phyloP scores from a whole-genome alignment of 2,329 filamentous ascomycete genomes.

The Colletotrichum costaricense region DNA sequence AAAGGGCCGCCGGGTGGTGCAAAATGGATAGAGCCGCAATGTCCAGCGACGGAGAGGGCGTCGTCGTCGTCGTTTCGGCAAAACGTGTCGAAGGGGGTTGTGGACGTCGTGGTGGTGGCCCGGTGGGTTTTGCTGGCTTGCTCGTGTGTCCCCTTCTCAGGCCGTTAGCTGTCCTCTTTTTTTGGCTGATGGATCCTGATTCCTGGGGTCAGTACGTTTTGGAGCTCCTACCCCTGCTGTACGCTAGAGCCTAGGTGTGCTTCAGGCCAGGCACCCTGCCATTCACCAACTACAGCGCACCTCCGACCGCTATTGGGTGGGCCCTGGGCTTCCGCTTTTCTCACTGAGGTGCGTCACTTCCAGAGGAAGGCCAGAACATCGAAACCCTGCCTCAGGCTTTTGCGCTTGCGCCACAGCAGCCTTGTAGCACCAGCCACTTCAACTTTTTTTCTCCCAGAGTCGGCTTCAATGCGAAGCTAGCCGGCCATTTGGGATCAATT shows the following conservation, averaged over 20 bases:
- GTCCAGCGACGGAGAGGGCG: slow-evolving; percentile 35
- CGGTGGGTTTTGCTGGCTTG: slow-evolving; percentile 28
- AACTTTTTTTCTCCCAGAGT: slow-evolving; percentile 19
- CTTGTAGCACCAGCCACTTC: slow-evolving; percentile 22
- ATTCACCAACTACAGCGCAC: slow-evolving; percentile 6
- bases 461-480: slow-evolving; percentile 15
- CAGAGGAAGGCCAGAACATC: background rate
- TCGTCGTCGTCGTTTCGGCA: slow-evolving; percentile 32
- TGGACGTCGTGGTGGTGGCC: slow-evolving; percentile 6
- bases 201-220: slow-evolving; percentile 36
- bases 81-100: slow-evolving; percentile 1
- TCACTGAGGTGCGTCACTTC: slow-evolving; percentile 4
- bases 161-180: slow-evolving; percentile 43
- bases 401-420: slow-evolving; percentile 19
- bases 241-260: slow-evolving; percentile 19
- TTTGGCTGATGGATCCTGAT: slow-evolving; percentile 36
- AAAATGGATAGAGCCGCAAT: slow-evolving; percentile 27
- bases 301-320: background rate
- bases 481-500: background rate
- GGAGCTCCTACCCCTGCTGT: slow-evolving; percentile 34
- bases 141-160: slow-evolving; percentile 37
- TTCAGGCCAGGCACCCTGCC: slow-evolving; percentile 11
- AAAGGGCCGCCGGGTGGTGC: slow-evolving; percentile 13
- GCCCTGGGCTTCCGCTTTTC: background rate
- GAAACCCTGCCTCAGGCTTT: slow-evolving; percentile 12